These are phyloP conservation scores for Synchytrium microbalum DNA, from an alignment of 371 early-diverging fungal species.

Conservation along the genomic window DNA sequence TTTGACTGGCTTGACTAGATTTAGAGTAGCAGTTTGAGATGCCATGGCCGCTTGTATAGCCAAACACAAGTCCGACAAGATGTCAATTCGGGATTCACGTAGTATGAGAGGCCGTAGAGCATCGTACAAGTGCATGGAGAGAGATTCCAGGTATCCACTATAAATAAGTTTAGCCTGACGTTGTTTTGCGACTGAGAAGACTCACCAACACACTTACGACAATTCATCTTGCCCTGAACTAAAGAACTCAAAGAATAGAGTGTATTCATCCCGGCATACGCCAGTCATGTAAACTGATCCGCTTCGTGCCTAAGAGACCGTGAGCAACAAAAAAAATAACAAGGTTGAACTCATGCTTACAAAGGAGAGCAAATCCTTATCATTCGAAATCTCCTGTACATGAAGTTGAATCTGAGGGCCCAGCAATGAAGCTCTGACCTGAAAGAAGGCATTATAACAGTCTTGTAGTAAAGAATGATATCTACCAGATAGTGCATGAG, in stretches of 20 bases:
- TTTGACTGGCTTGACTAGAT: background rate
- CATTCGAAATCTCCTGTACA: conserved; percentile 48
- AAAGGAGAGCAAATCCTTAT: conserved; percentile 54
- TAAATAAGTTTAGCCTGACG: background rate
- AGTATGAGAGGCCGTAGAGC: conserved; percentile 78
- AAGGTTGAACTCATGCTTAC: conserved; percentile 36
- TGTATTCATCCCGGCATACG: conserved; percentile 72
- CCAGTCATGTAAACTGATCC: conserved; percentile 72
- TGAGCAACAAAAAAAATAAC: background rate
- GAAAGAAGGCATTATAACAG: conserved; percentile 62
- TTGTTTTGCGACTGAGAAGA: background rate
- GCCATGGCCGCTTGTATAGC: conserved; percentile 42
- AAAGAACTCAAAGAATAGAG: conserved; percentile 69
- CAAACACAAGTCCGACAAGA: conserved; percentile 72
- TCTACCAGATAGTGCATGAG: conserved; percentile 22
- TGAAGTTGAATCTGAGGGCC: conserved; percentile 54
- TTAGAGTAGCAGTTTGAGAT: background rate
- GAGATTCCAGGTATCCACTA: conserved; percentile 59
- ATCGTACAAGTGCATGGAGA: conserved; percentile 60
- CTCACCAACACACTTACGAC: conserved; percentile 24
- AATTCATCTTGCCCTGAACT: conserved; percentile 54
- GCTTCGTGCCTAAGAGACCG: conserved; percentile 47
- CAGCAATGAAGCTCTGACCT: conserved; percentile 57
- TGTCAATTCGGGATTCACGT: conserved; percentile 66
- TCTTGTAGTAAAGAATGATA: conserved; percentile 65